These are phyloP conservation scores for Keithomyces neogunnii DNA, from an alignment of 2,329 filamentous ascomycete species.

Conservation along the genomic window DNA sequence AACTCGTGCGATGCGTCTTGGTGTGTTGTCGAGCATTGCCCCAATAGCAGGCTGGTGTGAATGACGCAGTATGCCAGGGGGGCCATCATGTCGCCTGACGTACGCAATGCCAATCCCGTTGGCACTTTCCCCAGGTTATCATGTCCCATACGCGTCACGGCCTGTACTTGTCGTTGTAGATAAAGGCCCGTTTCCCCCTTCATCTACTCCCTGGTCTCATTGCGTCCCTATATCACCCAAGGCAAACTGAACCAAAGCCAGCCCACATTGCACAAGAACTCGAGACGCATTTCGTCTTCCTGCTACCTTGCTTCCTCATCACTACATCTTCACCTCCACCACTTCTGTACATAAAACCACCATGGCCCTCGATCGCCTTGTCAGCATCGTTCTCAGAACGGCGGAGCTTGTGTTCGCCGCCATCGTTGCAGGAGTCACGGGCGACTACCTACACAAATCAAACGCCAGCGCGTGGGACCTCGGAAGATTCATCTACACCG, in stretches of 20 bases:
- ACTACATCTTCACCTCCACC: neutral
- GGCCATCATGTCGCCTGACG: neutral
- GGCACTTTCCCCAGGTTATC: neutral
- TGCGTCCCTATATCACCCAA: neutral
- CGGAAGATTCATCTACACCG: conserved; percentile 66
- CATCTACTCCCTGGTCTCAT: neutral
- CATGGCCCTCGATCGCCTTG: conserved; percentile 32
- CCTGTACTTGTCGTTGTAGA: neutral
- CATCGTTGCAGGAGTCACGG: conserved; percentile 63
- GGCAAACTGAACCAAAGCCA: neutral
- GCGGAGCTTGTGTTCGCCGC: conserved; percentile 59
- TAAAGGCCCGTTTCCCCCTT: neutral
- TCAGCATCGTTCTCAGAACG: conserved; percentile 29
- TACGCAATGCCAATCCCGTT: neutral
- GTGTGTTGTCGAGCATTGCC: neutral
- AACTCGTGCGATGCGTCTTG: neutral
- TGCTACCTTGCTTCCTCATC: neutral
- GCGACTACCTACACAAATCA: conserved; percentile 51
- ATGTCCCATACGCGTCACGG: neutral
- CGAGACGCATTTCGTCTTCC: neutral
- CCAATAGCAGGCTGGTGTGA: neutral
- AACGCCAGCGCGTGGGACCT: conserved; percentile 40
- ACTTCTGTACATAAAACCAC: neutral
- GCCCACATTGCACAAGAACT: neutral
- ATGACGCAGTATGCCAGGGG: neutral